Evolutionary conservation across 306 rosid genomes (phyloP).

Genomic region (Begonia peltatifolia): DNA sequence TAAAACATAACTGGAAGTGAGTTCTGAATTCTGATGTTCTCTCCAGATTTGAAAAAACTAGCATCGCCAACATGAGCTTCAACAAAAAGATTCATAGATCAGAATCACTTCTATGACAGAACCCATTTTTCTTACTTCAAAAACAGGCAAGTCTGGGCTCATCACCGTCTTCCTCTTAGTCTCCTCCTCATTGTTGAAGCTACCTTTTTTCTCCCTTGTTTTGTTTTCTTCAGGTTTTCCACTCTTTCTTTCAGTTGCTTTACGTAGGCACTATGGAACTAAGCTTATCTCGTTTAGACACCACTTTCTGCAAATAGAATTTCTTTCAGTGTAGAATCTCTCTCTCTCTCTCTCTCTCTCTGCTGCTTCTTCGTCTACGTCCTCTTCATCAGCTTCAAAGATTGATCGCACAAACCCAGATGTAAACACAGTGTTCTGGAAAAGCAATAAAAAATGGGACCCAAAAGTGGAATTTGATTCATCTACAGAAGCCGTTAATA

Average conservation of each 20-base stretch:
- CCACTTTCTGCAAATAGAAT: conserved; percentile 13
- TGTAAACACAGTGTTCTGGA: too few relatives aligned
- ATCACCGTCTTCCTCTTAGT: background rate
- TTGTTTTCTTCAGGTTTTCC: conserved; percentile 22
- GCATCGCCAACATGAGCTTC: conserved; percentile 41
- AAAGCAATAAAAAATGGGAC: too few relatives aligned
- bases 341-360: background rate
- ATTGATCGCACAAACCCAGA: too few relatives aligned
- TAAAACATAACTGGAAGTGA: too few relatives aligned
- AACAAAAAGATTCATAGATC: too few relatives aligned
- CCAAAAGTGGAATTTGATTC: too few relatives aligned
- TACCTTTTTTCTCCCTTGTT: conserved; percentile 19
- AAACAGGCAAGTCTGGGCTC: conserved; percentile 14
- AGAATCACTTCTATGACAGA: conserved; percentile 32
- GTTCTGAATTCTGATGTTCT: conserved; percentile 13
- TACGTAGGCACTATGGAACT: conserved; percentile 35
- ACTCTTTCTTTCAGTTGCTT: conserved; percentile 31
- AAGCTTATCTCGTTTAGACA: conserved; percentile 41
- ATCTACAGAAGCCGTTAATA: too few relatives aligned
- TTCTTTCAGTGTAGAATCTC: too few relatives aligned
- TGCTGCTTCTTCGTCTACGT: background rate
- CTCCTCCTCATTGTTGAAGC: conserved; percentile 4
- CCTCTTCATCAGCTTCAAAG: too few relatives aligned
- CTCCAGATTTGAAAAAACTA: conserved; percentile 22
- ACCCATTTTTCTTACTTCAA: conserved; percentile 36